These are phyloP conservation scores for Kuraishia ogatae DNA, from an alignment of 805 yeast species.

Conservation along the genomic window DNA sequence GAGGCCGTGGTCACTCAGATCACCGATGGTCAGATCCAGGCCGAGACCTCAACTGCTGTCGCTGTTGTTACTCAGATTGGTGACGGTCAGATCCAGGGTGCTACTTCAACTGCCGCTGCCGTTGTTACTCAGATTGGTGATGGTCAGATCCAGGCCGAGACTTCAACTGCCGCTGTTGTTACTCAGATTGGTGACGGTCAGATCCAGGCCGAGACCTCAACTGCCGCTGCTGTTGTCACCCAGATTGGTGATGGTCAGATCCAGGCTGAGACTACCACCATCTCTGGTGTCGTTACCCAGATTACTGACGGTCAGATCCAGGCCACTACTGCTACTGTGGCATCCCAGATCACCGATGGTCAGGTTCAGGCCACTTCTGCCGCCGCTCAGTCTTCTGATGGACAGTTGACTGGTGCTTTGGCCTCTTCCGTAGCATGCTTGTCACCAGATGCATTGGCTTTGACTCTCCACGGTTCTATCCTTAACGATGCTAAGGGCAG, in stretches of 20 bases:
- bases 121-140: slow-evolving; percentile 41
- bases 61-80: slow-evolving; percentile 27
- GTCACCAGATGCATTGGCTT: slow-evolving; percentile 29
- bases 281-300: slow-evolving; percentile 25
- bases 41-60: slow-evolving; percentile 26
- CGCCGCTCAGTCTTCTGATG: slow-evolving; percentile 3
- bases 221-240: slow-evolving; percentile 28
- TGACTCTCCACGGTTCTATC: slow-evolving; percentile 30
- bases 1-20: slow-evolving; percentile 32
- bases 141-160: slow-evolving; percentile 44
- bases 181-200: slow-evolving; percentile 42
- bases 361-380: slow-evolving; percentile 19
- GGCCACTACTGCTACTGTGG: slow-evolving; percentile 20
- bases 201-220: slow-evolving; percentile 31
- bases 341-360: slow-evolving; percentile 17
- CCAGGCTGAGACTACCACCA: slow-evolving; percentile 9
- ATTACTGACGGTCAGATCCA: slow-evolving; percentile 30
- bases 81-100: slow-evolving; percentile 28
- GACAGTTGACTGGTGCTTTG: slow-evolving; percentile 9
- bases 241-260: slow-evolving; percentile 43
- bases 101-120: slow-evolving; percentile 24
- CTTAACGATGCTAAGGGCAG: slow-evolving; percentile 40
- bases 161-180: slow-evolving; percentile 27
- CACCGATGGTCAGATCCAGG: slow-evolving; percentile 46
- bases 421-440: slow-evolving; percentile 22